A percentile compares a stretch with the other conserved stretches of the same genome.
Evolutionary conservation across 129 eudicot species (phyloP).

Genomic region (Tanacetum coccineum): DNA sequence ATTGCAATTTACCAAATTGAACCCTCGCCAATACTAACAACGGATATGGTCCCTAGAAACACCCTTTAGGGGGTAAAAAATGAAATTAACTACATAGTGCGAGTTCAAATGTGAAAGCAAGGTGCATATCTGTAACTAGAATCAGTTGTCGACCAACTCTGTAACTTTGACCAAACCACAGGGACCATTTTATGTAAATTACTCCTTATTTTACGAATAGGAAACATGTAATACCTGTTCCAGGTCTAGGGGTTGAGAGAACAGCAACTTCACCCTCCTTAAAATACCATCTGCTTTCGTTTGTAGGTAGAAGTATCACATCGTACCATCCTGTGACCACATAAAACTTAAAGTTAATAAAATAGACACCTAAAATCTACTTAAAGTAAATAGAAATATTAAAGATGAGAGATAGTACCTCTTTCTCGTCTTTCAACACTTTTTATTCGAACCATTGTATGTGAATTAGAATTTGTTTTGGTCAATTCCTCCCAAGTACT

Average conservation of each 20-base stretch:
- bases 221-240: slow-evolving; percentile 50
- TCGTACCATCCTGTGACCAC: slow-evolving; percentile 80
- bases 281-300: slow-evolving; percentile 77
- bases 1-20: too few relatives aligned
- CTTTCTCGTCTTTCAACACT: slow-evolving; percentile 86
- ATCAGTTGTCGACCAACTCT: too few relatives aligned
- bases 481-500: slow-evolving; percentile 94
- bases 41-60: too few relatives aligned
- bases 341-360: not conserved
- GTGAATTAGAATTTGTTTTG: slow-evolving; percentile 50
- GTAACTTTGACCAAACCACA: too few relatives aligned
- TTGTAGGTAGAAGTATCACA: slow-evolving; percentile 60
- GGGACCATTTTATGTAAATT: too few relatives aligned
- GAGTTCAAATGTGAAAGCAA: too few relatives aligned
- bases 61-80: too few relatives aligned
- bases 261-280: slow-evolving; percentile 99
- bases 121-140: too few relatives aligned
- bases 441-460: slow-evolving; percentile 69
- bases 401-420: slow-evolving; percentile 40
- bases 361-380: not conserved
- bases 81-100: too few relatives aligned
- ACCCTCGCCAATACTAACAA: too few relatives aligned
- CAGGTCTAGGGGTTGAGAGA: slow-evolving; percentile 81
- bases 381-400: not conserved
- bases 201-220: too few relatives aligned